phyloP scores from a whole-genome alignment of 1,284 basidiomycete species.

The Boletus mariae region DNA sequence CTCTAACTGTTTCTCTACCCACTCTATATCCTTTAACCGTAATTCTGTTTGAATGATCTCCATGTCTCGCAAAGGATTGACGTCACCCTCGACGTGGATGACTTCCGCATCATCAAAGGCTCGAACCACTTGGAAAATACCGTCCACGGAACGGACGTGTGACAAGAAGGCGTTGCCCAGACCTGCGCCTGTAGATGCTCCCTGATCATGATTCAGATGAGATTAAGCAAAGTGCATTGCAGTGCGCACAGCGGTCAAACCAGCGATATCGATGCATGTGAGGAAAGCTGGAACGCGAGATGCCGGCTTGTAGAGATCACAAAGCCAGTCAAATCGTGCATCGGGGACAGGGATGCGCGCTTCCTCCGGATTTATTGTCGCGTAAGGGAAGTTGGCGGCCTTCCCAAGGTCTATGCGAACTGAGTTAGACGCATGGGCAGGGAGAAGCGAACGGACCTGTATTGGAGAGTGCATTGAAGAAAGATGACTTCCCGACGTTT shows the following conservation, averaged over 20 bases:
- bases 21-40: conserved; percentile 96
- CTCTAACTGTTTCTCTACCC: conserved; percentile 93
- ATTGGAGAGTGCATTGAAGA: conserved; percentile 94
- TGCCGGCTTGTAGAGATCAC: conserved; percentile 85
- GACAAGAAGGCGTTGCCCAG: conserved; percentile 98
- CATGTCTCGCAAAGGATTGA: conserved; percentile 96
- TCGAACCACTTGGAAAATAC: conserved; percentile 98
- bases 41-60: conserved; percentile 95
- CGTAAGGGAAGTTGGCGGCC: conserved; percentile 98
- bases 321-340: conserved; percentile 92
- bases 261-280: conserved; percentile 99
- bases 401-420: conserved; percentile 80
- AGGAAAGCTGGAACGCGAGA: conserved; percentile 91
- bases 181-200: conserved; percentile 97
- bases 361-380: conserved; percentile 90
- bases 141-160: conserved; percentile 97
- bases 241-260: conserved; percentile 80
- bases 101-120: conserved; percentile 99
- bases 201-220: conserved; percentile 42
- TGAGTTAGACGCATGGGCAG: background rate
- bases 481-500: conserved; percentile 92
- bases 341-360: conserved; percentile 98
- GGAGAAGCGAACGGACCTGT: conserved; percentile 51
- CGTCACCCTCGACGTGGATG: conserved; percentile 98
- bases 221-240: background rate